phyloP scores from a whole-genome alignment of 192 early-diverging fungal species.

The Coemansia sp. region DNA sequence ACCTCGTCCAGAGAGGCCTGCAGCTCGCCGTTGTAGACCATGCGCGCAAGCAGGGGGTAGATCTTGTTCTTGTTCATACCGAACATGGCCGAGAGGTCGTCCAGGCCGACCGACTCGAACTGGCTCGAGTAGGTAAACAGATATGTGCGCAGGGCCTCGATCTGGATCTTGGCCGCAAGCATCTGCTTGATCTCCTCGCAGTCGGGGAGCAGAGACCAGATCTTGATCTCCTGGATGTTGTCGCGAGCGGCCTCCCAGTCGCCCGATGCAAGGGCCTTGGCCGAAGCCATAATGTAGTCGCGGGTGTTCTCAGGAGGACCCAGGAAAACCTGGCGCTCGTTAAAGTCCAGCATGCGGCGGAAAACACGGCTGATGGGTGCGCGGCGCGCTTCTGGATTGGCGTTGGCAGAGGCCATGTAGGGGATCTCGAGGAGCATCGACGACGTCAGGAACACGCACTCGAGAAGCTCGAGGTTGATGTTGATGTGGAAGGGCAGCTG shows the following conservation, averaged over 20 bases:
- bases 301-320: conserved; percentile 98
- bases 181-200: conserved; percentile 85
- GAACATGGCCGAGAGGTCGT: conserved; percentile 86
- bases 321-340: conserved; percentile 92
- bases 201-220: conserved; percentile 88
- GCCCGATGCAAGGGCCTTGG: conserved; percentile 85
- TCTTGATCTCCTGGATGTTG: conserved; percentile 85
- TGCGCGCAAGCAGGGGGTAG: conserved; percentile 77
- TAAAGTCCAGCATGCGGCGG: conserved; percentile 89
- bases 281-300: conserved; percentile 97
- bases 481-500: conserved; percentile 99
- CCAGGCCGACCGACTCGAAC: conserved; percentile 85
- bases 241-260: conserved; percentile 91
- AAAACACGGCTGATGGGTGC: conserved; percentile 88
- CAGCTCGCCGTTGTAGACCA: conserved; percentile 94
- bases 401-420: conserved; percentile 76
- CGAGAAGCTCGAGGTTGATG: conserved; percentile 97
- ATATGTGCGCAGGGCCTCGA: conserved; percentile 95
- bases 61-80: conserved; percentile 64
- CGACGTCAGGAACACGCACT: conserved; percentile 93
- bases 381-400: conserved; percentile 58
- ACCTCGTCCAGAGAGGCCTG: conserved; percentile 85
- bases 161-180: conserved; percentile 87
- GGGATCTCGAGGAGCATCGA: conserved; percentile 99
- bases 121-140: conserved; percentile 88